Percentiles rank a stretch among this genome's conserved stretches.
These are phyloP conservation scores for Tylopilus felleus DNA, from an alignment of 768 basidiomycete genomes.

Conservation along the genomic window DNA sequence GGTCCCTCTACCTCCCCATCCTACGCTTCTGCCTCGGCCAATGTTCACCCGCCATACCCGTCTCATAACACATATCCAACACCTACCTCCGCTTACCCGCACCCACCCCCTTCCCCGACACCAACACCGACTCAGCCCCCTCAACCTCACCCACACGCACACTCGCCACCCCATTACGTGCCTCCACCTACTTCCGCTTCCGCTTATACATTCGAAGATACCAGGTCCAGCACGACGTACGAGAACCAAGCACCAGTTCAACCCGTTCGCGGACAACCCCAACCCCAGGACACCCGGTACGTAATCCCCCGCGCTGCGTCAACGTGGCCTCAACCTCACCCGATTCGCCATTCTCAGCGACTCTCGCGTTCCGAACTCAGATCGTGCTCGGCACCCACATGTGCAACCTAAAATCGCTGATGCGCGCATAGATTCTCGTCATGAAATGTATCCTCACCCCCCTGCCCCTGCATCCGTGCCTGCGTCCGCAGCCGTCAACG, in stretches of 20 bases:
- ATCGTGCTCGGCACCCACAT: constrained; percentile 22
- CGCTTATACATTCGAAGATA: constrained; percentile 21
- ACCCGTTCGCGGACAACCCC: constrained; percentile 19
- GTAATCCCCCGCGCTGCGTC: neutral
- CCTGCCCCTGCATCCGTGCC: constrained; percentile 13
- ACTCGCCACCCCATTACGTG: constrained; percentile 23
- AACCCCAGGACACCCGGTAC: constrained; percentile 23
- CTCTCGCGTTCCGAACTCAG: constrained; percentile 20
- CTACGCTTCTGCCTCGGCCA: constrained; percentile 13
- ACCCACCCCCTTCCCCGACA: constrained; percentile 29
- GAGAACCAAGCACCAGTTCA: constrained; percentile 12
- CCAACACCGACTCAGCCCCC: constrained; percentile 29
- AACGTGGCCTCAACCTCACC: neutral
- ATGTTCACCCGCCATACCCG: constrained; percentile 10
- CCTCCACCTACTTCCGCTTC: constrained; percentile 19
- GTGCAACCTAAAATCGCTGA: constrained; percentile 19
- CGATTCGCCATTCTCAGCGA: constrained; percentile 21
- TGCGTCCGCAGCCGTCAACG: constrained; percentile 14
- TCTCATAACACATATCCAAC: constrained; percentile 21
- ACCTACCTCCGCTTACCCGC: constrained; percentile 28
- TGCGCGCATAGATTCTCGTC: constrained; percentile 25
- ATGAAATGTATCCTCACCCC: constrained; percentile 23
- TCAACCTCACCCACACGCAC: constrained; percentile 17
- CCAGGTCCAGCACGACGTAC: constrained; percentile 17
- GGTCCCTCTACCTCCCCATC: constrained; percentile 20